These are phyloP conservation scores for Nicotiana sylvestris DNA, from an alignment of 257 asterid species.

Conservation along the genomic window DNA sequence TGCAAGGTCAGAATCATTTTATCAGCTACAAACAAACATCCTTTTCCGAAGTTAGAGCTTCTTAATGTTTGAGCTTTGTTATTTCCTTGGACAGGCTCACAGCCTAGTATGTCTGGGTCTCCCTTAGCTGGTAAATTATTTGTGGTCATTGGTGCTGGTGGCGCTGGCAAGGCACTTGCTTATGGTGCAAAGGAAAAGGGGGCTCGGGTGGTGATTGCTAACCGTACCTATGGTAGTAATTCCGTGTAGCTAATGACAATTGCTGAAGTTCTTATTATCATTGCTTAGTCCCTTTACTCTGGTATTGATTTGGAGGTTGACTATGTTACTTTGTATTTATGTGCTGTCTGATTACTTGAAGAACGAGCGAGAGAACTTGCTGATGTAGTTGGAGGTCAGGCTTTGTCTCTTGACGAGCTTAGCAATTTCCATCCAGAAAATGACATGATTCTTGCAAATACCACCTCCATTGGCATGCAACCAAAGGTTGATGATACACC, in stretches of 20 bases:
- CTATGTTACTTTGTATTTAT: background rate
- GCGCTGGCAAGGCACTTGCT: conserved; percentile 97
- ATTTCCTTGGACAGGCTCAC: conserved; percentile 35
- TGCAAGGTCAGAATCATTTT: conserved; percentile 53
- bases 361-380: conserved; percentile 91
- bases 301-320: background rate
- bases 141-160: conserved; percentile 95
- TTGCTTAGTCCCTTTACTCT: background rate
- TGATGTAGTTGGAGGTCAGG: conserved; percentile 69
- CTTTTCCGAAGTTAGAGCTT: conserved; percentile 11
- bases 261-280: background rate
- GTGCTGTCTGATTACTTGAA: conserved; percentile 19
- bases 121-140: conserved; percentile 80
- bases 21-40: conserved; percentile 11
- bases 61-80: conserved; percentile 9
- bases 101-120: conserved; percentile 32
- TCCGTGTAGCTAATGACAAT: background rate
- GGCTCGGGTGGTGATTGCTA: conserved; percentile 83
- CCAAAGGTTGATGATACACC: conserved; percentile 90
- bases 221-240: conserved; percentile 81
- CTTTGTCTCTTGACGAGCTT: conserved; percentile 70
- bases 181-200: conserved; percentile 97
- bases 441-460: conserved; percentile 94
- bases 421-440: conserved; percentile 68
- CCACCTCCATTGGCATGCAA: conserved; percentile 98